Evolutionary conservation across 441 rosid species (phyloP), one percentile per base, ranked within the genome.

Genomic region (Iberis amara): DNA sequence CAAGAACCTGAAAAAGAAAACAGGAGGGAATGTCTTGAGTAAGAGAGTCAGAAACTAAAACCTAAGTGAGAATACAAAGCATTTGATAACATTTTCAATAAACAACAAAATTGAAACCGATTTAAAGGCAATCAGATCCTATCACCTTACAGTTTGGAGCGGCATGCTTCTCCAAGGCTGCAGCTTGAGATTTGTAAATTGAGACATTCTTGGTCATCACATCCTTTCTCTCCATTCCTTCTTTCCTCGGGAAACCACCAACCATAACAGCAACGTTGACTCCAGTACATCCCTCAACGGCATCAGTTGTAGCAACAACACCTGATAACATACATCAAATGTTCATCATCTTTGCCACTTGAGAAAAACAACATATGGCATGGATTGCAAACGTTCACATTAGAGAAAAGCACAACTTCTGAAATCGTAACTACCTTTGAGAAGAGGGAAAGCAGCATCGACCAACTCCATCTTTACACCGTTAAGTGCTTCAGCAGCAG

Each of bases 191-290:
- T 78, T 85, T 87, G 89, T 90, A 87, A 14, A 90, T 87, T 4
- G 98, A 87, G 37, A 90, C 96, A 47, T 90, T 87, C 69, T 85
- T 87, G 0, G 96, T 66, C 95, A 90, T 87, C 15, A 87, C 96
- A 73, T 90, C 98, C 69, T 90, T 90, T 65, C 96, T 85, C 69
- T 90, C 98, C 96, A 90, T 87, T 14, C 98, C 96, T 74, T 90
- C 98, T 54, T 90, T 87, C 65, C 98, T 80, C 0, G 95, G 96
- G 79, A 87, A 90, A 11, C 98, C 98, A 68, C 95, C 98, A 39
- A 87, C 96, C 98, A 90, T 90, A 65, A 90, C 79, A 9, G 96
- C 98, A 70, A 90, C 32, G n/a, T 54, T 79, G 54, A 90, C 97
- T 32, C 86, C 87, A 41, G 86, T 85, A 81, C 97, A 90, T n/a